phyloP scores from a whole-genome alignment of 208 protist genomes.

The Wallacemonas sp. region DNA sequence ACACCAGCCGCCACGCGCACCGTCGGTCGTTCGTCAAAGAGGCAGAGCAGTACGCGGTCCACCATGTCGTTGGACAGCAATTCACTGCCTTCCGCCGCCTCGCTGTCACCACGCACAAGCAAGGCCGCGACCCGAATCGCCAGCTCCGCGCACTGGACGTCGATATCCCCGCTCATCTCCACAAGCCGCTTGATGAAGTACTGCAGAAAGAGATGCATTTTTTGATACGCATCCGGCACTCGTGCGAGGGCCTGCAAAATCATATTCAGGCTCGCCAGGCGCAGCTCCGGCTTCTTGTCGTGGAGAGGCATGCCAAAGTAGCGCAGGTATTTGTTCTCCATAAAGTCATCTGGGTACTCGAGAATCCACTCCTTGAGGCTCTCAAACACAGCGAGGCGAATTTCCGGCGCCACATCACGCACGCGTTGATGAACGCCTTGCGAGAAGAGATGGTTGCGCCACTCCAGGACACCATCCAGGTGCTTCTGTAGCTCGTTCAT shows the following conservation, averaged over 20 bases:
- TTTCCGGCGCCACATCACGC: constrained; percentile 81
- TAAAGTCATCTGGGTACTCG: constrained; percentile 74
- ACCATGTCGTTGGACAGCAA: constrained; percentile 79
- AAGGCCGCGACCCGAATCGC: constrained; percentile 82
- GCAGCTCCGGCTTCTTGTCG: constrained; percentile 83
- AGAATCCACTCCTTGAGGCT: constrained; percentile 74
- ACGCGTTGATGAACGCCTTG: constrained; percentile 83
- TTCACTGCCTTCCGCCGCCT: constrained; percentile 58
- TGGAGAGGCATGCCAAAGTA: constrained; percentile 91
- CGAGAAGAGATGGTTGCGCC: constrained; percentile 79
- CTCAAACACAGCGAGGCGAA: constrained; percentile 76
- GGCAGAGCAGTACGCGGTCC: constrained; percentile 68
- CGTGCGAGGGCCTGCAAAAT: constrained; percentile 65
- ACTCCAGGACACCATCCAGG: constrained; percentile 46
- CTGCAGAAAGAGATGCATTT: constrained; percentile 84
- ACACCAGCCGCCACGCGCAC: constrained; percentile 80
- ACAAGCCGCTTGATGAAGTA: constrained; percentile 82
- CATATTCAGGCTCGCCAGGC: constrained; percentile 73
- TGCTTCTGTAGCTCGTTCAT: constrained; percentile 39
- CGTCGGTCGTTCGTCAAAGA: constrained; percentile 90
- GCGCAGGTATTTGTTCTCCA: constrained; percentile 88
- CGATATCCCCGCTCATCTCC: constrained; percentile 85
- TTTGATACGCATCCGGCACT: constrained; percentile 57
- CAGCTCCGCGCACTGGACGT: constrained; percentile 77
- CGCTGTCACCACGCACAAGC: constrained; percentile 66